Evolutionary conservation across 202 grass and related monocot genomes (phyloP).

Genomic region (Eragrostis tef): DNA sequence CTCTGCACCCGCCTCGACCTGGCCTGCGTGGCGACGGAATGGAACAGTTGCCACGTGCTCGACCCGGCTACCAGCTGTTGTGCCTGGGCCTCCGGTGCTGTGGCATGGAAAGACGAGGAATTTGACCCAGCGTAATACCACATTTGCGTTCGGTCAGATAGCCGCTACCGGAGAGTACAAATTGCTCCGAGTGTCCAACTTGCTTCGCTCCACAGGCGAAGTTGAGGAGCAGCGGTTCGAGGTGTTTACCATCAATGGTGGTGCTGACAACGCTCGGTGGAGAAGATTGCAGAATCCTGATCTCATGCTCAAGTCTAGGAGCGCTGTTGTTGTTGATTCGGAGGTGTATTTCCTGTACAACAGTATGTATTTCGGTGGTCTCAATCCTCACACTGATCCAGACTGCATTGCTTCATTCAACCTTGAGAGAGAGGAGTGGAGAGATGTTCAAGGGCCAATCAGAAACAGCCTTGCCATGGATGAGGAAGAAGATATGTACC

Average conservation of each 20-base stretch:
- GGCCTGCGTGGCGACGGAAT: not conserved
- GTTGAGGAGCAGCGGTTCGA: not conserved
- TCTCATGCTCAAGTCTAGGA: not conserved
- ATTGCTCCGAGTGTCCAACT: not conserved
- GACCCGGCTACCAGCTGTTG: not conserved
- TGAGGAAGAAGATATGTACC: not conserved
- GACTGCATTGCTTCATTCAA: not conserved
- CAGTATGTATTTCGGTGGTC: fast-evolving
- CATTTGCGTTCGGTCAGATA: not conserved
- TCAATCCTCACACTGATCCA: not conserved
- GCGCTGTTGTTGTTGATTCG: not conserved
- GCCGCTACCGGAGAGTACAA: not conserved
- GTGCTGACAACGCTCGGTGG: not conserved
- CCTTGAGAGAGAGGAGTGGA: slow-evolving; percentile 10
- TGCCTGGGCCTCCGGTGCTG: not conserved
- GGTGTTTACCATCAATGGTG: not conserved
- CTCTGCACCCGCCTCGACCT: not conserved
- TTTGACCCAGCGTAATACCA: not conserved
- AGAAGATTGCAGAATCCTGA: not conserved
- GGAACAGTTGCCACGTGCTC: not conserved
- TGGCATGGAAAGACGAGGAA: not conserved
- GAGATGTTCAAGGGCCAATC: not conserved
- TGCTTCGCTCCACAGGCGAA: not conserved
- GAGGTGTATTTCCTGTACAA: not conserved
- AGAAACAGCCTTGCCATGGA: not conserved